Conservation (phyloP, 2,329 filamentous ascomycete genomes). For the Fusarium pilosicola region DNA sequence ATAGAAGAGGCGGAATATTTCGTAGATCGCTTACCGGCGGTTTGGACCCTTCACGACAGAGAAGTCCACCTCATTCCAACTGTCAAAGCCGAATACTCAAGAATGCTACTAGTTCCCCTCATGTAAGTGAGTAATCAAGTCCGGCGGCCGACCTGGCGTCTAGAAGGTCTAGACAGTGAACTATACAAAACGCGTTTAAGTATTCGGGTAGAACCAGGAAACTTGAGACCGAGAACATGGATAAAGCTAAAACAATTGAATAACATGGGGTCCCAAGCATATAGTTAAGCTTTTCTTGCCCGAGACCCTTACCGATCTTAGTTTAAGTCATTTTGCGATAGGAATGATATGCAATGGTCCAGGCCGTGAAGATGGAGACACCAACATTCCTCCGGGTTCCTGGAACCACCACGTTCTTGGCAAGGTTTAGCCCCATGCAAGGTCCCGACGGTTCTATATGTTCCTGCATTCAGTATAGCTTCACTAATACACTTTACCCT, state of each 20-base stretch:
- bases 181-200: not conserved
- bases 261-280: not conserved
- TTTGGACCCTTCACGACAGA: not conserved
- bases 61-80: not conserved
- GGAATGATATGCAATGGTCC: slow-evolving; percentile 16
- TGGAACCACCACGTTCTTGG: not conserved
- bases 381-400: slow-evolving; percentile 14
- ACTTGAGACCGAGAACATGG: not conserved
- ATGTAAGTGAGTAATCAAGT: too few relatives aligned
- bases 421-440: slow-evolving; percentile 10
- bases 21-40: not conserved
- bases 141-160: not conserved
- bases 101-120: not conserved
- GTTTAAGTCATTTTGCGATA: not conserved
- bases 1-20: not conserved
- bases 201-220: not conserved
- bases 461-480: slow-evolving; percentile 14
- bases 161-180: not conserved
- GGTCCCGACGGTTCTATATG: not conserved
- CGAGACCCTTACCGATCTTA: not conserved
- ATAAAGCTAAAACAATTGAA: not conserved
- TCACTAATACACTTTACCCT: not conserved
- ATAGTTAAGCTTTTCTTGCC: not conserved
- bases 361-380: not conserved
- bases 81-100: not conserved